Evolutionary conservation across 306 rosid species (phyloP), one percentile per base, ranked within the genome.

Genomic region (Prunus mume): DNA sequence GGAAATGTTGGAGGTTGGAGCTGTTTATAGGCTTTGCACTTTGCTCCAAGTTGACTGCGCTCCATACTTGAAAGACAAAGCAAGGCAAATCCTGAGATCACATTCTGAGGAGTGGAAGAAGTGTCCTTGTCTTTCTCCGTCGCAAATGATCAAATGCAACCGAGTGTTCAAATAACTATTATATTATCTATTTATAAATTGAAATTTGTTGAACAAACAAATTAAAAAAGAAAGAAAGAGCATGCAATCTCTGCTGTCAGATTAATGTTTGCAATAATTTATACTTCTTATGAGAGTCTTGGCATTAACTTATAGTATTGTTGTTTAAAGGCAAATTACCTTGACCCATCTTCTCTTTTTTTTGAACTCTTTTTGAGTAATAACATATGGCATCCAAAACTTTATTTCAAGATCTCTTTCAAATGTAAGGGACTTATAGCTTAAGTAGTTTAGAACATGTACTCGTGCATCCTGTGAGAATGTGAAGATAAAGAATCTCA

Each of bases 1-100:
- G 75, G 96, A 92, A 70, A 92, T 92, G 97, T 17, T 84, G 72
- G 76, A 71, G 55, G 64, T 83, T 49, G 97, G 97, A 27, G 86
- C 85, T 1, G 88, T 90, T 45, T 9, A 63, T 1, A 88, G 82
- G 91, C 96, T 92, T 43, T 83, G 86, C n/a, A 45, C 68, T 69
- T 12, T 92, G 84, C 79, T 92, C 43, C 96, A 90, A 38, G 47
- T 75, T 14, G 90, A 85, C 65, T 68, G 74, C 54, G 85, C 84
- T 1, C 74, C 61, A 7, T 81, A 79, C 68, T 20, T 88, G 58
- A 92, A 88, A 51, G 96, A 84, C 28, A 86, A 77, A 45, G 96
- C 84, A 0, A 71, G 75, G 57, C 79, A 87, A 19, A 85, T 92
- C 20, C 56, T 92, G 0, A 84, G 79, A 82, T 55, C 71, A 8